Evolutionary conservation across 345 rosid species (phyloP).

Genomic region (Turnera subulata): DNA sequence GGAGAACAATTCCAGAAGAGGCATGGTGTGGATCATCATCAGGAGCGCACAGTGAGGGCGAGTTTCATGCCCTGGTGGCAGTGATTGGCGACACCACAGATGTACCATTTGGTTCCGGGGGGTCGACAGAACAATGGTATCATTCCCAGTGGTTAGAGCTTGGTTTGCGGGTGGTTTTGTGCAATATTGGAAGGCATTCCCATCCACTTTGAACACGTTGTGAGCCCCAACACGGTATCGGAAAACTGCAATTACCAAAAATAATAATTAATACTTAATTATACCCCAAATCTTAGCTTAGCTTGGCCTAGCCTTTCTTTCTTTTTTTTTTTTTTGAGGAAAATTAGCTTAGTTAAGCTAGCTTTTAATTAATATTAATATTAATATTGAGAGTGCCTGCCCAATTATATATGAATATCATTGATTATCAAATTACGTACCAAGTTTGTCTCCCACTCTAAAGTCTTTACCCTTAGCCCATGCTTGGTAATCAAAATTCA

Average conservation of each 20-base stretch:
- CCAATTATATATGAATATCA: no score
- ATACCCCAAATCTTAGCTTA: no score
- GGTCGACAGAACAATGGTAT: constrained; percentile 10
- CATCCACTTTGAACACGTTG: constrained; percentile 27
- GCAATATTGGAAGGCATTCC: constrained; percentile 22
- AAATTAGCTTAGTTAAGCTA: no score
- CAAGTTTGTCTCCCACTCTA: constrained; percentile 32
- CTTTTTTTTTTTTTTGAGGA: no score
- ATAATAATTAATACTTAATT: not conserved
- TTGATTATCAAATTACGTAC: no score
- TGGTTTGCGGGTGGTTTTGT: not conserved
- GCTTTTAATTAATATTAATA: no score
- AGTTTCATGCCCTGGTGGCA: constrained; percentile 9
- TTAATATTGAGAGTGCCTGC: no score
- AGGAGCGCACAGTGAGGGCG: not conserved
- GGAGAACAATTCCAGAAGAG: not conserved
- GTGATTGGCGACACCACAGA: constrained; percentile 14
- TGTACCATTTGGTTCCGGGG: constrained; percentile 22
- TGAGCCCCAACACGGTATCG: constrained; percentile 10
- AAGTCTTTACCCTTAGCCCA: constrained; percentile 36
- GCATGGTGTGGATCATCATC: not conserved
- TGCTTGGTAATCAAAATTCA: constrained; percentile 22
- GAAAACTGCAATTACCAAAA: constrained; percentile 18
- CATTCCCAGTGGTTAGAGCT: constrained; percentile 1
- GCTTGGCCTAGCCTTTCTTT: no score